phyloP scores from a whole-genome alignment of 208 protist genomes.

The Crithidia brevicula region DNA sequence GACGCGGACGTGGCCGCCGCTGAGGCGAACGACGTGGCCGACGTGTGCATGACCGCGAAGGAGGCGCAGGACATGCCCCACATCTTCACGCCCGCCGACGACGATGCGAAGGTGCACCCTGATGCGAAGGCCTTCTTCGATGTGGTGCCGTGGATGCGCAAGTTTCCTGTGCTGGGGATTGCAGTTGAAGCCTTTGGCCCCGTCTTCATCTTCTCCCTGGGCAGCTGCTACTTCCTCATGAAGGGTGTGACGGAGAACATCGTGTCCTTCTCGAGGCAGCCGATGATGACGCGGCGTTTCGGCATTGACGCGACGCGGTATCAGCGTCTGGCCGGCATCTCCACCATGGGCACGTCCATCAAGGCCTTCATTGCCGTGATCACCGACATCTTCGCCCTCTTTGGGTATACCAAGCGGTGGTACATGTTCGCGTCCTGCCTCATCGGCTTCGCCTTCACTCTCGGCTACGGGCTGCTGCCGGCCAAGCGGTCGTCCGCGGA shows the following conservation, averaged over 20 bases:
- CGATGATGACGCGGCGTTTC: constrained; percentile 47
- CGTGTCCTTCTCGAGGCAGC: constrained; percentile 29
- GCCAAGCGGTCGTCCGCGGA: constrained; percentile 26
- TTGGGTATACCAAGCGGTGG: constrained; percentile 86
- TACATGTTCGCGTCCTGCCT: constrained; percentile 48
- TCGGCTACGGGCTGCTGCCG: constrained; percentile 44
- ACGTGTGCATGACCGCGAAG: no score
- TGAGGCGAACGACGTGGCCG: not conserved
- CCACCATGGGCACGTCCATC: constrained; percentile 45
- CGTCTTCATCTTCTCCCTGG: constrained; percentile 34
- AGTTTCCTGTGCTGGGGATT: constrained; percentile 39
- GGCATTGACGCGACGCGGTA: constrained; percentile 28
- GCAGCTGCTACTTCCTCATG: constrained; percentile 32
- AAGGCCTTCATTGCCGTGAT: constrained; percentile 68
- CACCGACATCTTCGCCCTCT: constrained; percentile 65
- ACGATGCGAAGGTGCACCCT: constrained; percentile 14
- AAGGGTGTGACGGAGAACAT: constrained; percentile 46
- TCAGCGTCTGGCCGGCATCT: constrained; percentile 38
- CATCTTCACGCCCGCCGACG: not conserved
- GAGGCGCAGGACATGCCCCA: not conserved
- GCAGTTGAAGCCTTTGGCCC: constrained; percentile 37
- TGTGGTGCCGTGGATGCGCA: constrained; percentile 20
- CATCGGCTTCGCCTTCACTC: constrained; percentile 25
- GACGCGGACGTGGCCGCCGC: not conserved
- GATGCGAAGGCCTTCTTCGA: constrained; percentile 27